These are phyloP conservation scores for Angomonas deanei DNA, from an alignment of 208 protist genomes.

Conservation along the genomic window DNA sequence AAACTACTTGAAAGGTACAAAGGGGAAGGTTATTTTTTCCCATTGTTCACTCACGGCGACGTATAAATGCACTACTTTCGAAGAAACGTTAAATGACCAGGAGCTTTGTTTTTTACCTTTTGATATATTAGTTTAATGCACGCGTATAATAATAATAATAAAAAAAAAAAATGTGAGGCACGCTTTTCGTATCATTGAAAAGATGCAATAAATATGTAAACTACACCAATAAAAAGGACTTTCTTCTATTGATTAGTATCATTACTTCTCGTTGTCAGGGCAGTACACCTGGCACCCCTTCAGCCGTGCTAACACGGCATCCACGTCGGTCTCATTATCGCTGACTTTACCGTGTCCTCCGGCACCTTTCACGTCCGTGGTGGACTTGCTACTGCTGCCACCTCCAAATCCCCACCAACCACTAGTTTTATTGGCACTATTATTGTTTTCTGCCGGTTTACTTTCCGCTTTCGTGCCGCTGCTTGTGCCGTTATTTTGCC, in stretches of 20 bases:
- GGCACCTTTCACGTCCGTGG: neutral
- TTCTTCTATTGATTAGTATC: neutral
- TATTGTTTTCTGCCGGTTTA: neutral
- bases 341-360: slow-evolving; percentile 14
- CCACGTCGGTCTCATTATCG: slow-evolving; percentile 54
- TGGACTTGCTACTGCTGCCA: neutral
- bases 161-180: too few relatives aligned
- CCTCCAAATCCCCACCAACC: neutral
- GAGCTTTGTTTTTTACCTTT: too few relatives aligned
- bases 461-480: slow-evolving; percentile 4
- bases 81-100: too few relatives aligned
- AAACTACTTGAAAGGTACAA: neutral
- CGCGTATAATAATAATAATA: too few relatives aligned
- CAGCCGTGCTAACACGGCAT: slow-evolving; percentile 45
- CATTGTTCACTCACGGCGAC: neutral
- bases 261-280: slow-evolving; percentile 47
- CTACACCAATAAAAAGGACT: neutral
- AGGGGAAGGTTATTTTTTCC: neutral
- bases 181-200: too few relatives aligned
- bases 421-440: neutral
- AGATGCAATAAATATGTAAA: neutral
- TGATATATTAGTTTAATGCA: too few relatives aligned
- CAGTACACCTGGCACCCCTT: slow-evolving; percentile 81
- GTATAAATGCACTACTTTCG: neutral
- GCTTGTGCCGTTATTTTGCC: neutral